Conservation (phyloP, 1,284 basidiomycete genomes). For the Marasmius sp. region DNA sequence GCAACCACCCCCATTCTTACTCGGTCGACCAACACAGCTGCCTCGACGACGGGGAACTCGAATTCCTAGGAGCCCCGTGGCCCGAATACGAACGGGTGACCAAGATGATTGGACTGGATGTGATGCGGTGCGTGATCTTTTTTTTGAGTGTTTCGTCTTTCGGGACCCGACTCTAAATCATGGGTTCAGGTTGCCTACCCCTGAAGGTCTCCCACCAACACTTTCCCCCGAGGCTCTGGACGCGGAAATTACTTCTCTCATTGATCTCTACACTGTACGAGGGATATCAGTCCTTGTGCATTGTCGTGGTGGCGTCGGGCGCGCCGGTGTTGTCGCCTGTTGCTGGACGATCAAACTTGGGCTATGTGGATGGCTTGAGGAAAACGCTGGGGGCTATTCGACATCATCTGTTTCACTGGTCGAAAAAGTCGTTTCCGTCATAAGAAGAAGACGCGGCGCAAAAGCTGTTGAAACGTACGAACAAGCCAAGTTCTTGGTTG, state of each 20-base stretch:
- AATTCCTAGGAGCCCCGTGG: constrained; percentile 85
- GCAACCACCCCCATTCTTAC: neutral
- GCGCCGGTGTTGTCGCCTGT: constrained; percentile 91
- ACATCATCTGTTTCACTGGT: constrained; percentile 47
- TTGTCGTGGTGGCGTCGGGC: constrained; percentile 93
- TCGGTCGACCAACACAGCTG: constrained; percentile 50
- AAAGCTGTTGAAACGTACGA: constrained; percentile 92
- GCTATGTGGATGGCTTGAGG: constrained; percentile 68
- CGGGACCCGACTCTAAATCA: constrained; percentile 1
- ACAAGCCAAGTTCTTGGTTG: constrained; percentile 84
- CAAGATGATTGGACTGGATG: constrained; percentile 67
- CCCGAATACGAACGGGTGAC: constrained; percentile 70
- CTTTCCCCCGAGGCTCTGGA: constrained; percentile 66
- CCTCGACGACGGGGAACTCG: constrained; percentile 84
- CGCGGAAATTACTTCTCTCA: constrained; percentile 67
- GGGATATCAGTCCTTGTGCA: constrained; percentile 84
- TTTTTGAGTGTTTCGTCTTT: neutral
- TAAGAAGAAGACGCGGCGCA: constrained; percentile 73
- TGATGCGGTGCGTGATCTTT: constrained; percentile 51
- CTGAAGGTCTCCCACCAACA: constrained; percentile 85
- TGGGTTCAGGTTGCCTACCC: constrained; percentile 74
- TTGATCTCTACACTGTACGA: constrained; percentile 72
- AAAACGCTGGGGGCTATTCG: constrained; percentile 1
- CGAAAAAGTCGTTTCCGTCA: constrained; percentile 71
- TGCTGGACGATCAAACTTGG: constrained; percentile 94